Percentiles rank a stretch among this genome's conserved stretches.
Conservation (phyloP, 192 early-diverging fungal genomes). For the Rhizoclosmatium globosum region DNA sequence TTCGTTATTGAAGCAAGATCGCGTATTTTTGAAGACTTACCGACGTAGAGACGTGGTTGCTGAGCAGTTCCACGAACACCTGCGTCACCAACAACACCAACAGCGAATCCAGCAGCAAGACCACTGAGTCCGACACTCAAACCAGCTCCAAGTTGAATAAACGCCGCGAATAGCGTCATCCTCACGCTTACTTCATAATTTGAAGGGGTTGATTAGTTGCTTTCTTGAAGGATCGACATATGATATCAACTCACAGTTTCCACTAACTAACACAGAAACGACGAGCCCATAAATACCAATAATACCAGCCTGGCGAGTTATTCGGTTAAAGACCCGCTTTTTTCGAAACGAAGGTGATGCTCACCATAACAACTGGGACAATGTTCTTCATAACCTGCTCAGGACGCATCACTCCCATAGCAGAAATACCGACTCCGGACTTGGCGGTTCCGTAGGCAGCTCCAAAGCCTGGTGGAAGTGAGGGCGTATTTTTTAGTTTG, state of each 20-base stretch:
- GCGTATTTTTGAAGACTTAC: too few relatives aligned
- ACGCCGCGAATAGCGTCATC: constrained; percentile 72
- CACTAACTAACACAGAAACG: constrained; percentile 86
- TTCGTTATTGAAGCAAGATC: too few relatives aligned
- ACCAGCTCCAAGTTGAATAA: constrained; percentile 95
- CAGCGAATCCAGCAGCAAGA: constrained; percentile 95
- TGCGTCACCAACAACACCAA: constrained; percentile 97
- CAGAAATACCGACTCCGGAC: constrained; percentile 95
- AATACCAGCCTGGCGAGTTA: constrained; percentile 74
- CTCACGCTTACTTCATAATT: constrained; percentile 36
- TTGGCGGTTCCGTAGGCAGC: constrained; percentile 99
- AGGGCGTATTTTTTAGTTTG: too few relatives aligned
- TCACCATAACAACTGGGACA: constrained; percentile 93
- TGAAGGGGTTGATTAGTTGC: too few relatives aligned
- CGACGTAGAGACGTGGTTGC: constrained; percentile 86
- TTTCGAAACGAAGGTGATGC: too few relatives aligned
- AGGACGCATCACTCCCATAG: constrained; percentile 92
- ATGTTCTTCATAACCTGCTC: constrained; percentile 79
- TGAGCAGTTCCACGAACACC: constrained; percentile 91
- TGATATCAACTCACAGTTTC: constrained; percentile 64
- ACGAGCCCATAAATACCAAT: constrained; percentile 99
- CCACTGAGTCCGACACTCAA: constrained; percentile 92
- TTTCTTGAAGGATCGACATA: neutral
- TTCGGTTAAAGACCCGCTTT: neutral
- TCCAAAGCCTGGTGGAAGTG: constrained; percentile 71